Percentiles rank a stretch among this genome's conserved stretches.
These are phyloP conservation scores for Schoenoplectus tabernaemontani DNA, from an alignment of 202 grass and related monocot species.

Conservation along the genomic window DNA sequence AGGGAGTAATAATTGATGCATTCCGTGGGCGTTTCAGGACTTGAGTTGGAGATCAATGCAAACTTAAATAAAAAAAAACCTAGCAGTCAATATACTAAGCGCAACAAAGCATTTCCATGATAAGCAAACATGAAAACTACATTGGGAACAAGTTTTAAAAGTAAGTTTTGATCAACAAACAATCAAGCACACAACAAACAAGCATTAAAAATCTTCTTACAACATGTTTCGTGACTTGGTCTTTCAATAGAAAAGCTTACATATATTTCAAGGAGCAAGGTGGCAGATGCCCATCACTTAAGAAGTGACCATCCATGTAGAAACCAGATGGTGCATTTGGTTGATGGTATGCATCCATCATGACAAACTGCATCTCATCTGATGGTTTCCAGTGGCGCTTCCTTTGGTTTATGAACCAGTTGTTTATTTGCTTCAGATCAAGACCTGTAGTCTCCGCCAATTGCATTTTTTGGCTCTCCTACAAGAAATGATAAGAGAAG, in stretches of 20 bases:
- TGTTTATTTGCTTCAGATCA: constrained; percentile 99
- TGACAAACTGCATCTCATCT: constrained; percentile 88
- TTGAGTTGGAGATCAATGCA: too few species aligned
- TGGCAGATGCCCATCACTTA: constrained; percentile 55
- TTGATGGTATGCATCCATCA: constrained; percentile 82
- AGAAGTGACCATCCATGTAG: constrained; percentile 84
- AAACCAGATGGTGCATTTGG: constrained; percentile 36
- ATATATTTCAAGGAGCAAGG: constrained; percentile 30
- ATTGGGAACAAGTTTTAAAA: neutral
- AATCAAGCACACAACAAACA: constrained; percentile 11
- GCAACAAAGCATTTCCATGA: neutral
- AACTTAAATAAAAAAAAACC: neutral
- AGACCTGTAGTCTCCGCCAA: constrained; percentile 76
- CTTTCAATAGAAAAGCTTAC: constrained; percentile 2
- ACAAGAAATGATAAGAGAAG: neutral
- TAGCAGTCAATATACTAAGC: neutral
- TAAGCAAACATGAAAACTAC: too few species aligned
- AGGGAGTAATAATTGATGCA: too few species aligned
- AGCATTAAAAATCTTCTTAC: constrained; percentile 4
- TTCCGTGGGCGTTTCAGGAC: too few species aligned
- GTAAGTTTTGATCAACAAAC: neutral
- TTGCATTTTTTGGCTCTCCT: constrained; percentile 89
- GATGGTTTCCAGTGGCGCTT: constrained; percentile 98
- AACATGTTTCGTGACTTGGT: neutral
- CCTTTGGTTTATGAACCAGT: constrained; percentile 97